These are phyloP conservation scores for Syncephalastrum racemosum DNA, from an alignment of 371 early-diverging fungal genomes.

Conservation along the genomic window DNA sequence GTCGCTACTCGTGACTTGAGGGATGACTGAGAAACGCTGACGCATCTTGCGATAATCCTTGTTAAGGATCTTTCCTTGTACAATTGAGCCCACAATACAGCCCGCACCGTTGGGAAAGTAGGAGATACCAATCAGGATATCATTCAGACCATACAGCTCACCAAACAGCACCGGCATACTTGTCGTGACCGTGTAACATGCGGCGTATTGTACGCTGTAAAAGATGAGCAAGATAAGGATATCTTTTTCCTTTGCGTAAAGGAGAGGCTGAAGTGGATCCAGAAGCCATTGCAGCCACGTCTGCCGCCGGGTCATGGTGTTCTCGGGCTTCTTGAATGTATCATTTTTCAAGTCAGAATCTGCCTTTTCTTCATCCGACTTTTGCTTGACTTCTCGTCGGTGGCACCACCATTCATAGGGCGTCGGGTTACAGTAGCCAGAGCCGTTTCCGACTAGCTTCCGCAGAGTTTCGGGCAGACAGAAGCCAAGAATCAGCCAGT, in stretches of 20 bases:
- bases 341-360: not conserved
- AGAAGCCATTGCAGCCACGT: conserved; percentile 1
- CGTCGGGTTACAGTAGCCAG: conserved; percentile 43
- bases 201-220: conserved; percentile 35
- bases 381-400: conserved; percentile 1
- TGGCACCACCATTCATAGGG: conserved; percentile 29
- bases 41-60: conserved; percentile 18
- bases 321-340: not conserved
- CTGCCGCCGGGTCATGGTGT: not conserved
- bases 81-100: conserved; percentile 16
- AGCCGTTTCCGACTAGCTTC: conserved; percentile 47
- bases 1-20: conserved; percentile 12
- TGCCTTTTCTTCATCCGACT: not conserved
- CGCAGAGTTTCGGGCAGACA: conserved; percentile 46
- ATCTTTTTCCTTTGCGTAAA: conserved; percentile 36
- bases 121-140: conserved; percentile 17
- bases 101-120: conserved; percentile 24
- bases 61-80: conserved; percentile 24
- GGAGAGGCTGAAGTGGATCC: conserved; percentile 22
- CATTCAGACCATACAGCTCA: conserved; percentile 15
- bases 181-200: conserved; percentile 31
- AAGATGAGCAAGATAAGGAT: conserved; percentile 25
- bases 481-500: conserved; percentile 17
- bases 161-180: conserved; percentile 27
- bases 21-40: conserved; percentile 1